These are phyloP conservation scores for Stropharia rugosoannulata DNA, from an alignment of 768 basidiomycete species.

Conservation along the genomic window DNA sequence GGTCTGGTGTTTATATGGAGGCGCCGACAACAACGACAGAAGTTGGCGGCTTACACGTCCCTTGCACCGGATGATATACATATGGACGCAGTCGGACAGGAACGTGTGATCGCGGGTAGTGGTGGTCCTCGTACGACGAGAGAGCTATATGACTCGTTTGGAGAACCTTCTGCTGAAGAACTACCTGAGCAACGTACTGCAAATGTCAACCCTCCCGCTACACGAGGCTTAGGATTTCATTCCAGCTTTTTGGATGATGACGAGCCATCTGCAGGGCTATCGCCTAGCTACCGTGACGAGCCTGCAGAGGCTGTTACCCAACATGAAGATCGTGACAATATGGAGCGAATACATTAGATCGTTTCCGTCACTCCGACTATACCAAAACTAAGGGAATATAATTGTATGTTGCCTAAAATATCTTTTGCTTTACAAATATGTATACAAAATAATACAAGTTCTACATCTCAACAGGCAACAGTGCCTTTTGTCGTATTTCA, in stretches of 20 bases:
- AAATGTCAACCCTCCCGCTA: constrained; percentile 25
- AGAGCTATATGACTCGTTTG: constrained; percentile 93
- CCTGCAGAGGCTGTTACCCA: constrained; percentile 27
- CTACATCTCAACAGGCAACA: too few relatives aligned
- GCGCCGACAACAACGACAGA: constrained; percentile 42
- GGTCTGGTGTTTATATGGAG: constrained; percentile 76
- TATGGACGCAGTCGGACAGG: constrained; percentile 65
- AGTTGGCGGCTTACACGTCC: constrained; percentile 50
- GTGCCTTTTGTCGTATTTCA: too few relatives aligned
- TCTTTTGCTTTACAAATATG: neutral
- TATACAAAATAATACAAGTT: too few relatives aligned
- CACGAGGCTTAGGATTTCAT: constrained; percentile 59
- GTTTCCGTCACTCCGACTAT: neutral
- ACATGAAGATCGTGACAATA: neutral
- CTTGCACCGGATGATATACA: constrained; percentile 71
- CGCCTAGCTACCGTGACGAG: constrained; percentile 52
- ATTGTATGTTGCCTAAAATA: neutral
- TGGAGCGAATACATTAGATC: neutral
- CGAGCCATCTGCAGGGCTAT: constrained; percentile 41
- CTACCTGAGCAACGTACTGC: constrained; percentile 11
- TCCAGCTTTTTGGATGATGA: constrained; percentile 86
- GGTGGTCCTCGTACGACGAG: constrained; percentile 55
- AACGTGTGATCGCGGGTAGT: constrained; percentile 17
- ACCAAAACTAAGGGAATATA: neutral
- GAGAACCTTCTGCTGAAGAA: constrained; percentile 44